Percentiles rank a stretch among this genome's conserved stretches.
These are phyloP conservation scores for Cladosporium sphaerospermum DNA, from an alignment of 2,329 filamentous ascomycete genomes.

Conservation along the genomic window DNA sequence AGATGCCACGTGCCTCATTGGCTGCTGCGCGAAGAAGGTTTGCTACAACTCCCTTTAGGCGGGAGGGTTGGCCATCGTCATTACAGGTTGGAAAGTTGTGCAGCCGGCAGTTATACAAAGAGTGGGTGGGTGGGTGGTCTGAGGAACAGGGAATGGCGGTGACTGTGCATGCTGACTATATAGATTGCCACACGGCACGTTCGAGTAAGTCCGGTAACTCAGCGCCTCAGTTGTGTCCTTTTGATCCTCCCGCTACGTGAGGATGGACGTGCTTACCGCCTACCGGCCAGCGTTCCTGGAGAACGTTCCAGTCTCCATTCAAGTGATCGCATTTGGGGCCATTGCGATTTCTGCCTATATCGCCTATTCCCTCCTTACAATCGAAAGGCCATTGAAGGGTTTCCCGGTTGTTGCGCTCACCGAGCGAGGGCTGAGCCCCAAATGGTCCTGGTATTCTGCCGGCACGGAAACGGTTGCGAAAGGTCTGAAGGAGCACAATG, in stretches of 20 bases:
- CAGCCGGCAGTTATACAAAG: too few relatives aligned
- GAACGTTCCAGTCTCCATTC: conserved; percentile 4
- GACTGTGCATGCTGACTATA: too few relatives aligned
- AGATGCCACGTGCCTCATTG: background rate
- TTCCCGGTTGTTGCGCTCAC: conserved; percentile 4
- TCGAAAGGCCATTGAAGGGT: background rate
- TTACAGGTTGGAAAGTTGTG: background rate
- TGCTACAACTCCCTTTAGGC: background rate
- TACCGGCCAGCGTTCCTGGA: background rate
- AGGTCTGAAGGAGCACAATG: conserved; percentile 9
- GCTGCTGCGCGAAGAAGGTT: background rate
- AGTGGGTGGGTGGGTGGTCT: background rate
- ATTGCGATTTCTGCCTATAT: background rate
- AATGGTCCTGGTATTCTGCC: background rate
- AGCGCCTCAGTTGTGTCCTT: background rate
- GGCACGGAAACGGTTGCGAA: conserved; percentile 3
- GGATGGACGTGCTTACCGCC: background rate
- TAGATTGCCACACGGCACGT: too few relatives aligned
- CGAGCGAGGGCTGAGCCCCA: conserved; percentile 4
- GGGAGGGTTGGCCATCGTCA: background rate
- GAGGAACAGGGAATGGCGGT: too few relatives aligned
- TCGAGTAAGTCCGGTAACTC: background rate
- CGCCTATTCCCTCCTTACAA: background rate
- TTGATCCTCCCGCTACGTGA: background rate
- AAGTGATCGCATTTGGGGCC: background rate